Conservation (phyloP, 768 basidiomycete species). For the Suillus subalutaceus region DNA sequence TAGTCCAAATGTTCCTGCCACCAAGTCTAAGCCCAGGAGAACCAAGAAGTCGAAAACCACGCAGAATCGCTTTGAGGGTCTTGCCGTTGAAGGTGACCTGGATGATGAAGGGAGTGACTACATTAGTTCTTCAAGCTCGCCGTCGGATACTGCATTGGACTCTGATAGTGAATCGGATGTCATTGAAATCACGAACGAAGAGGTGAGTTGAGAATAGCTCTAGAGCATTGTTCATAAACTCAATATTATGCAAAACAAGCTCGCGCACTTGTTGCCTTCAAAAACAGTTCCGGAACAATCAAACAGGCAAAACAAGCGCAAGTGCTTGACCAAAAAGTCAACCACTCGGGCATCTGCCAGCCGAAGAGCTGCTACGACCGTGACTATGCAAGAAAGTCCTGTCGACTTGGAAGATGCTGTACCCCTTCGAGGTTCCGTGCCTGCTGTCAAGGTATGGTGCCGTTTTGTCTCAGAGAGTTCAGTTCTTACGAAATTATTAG, state of each 20-base stretch:
- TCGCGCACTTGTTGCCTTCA: background rate
- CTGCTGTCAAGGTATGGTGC: background rate
- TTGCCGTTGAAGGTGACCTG: too few species aligned
- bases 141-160: background rate
- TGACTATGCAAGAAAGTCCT: background rate
- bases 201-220: background rate
- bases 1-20: too few species aligned
- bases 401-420: background rate
- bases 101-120: background rate
- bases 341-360: background rate
- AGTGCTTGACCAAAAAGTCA: background rate
- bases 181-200: background rate
- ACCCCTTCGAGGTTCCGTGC: background rate
- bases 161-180: background rate
- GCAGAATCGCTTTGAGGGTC: too few species aligned
- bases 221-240: background rate
- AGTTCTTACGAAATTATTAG: background rate
- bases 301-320: background rate
- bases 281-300: background rate
- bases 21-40: too few species aligned
- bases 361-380: accelerated
- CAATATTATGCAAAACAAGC: background rate
- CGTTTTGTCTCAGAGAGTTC: background rate
- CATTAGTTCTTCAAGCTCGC: background rate
- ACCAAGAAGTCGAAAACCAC: too few species aligned